Evolutionary conservation across 1,284 basidiomycete genomes (phyloP).

Genomic region (Pseudozyma hubeiensis): DNA sequence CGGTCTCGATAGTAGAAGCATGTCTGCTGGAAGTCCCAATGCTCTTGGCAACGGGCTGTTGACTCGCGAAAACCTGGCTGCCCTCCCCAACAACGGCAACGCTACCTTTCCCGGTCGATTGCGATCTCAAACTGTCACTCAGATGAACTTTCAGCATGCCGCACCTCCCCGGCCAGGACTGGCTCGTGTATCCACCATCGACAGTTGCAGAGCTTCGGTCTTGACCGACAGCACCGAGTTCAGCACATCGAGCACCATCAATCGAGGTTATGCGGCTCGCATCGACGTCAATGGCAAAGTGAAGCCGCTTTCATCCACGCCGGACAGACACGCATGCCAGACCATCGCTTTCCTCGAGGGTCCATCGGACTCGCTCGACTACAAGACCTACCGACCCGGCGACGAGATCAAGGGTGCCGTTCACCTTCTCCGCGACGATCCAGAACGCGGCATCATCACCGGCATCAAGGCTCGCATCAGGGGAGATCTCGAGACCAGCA

Average conservation of each 20-base stretch:
- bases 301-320: slow-evolving; percentile 37
- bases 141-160: slow-evolving; percentile 4
- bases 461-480: slow-evolving; percentile 52
- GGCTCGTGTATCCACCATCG: slow-evolving; percentile 30
- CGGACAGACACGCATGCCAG: slow-evolving; percentile 36
- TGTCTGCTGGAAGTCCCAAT: slow-evolving; percentile 14
- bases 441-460: slow-evolving; percentile 44
- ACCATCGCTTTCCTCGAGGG: slow-evolving; percentile 52
- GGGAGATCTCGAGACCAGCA: slow-evolving; percentile 49
- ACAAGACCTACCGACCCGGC: slow-evolving; percentile 51
- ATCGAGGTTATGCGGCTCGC: slow-evolving; percentile 47
- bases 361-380: slow-evolving; percentile 44
- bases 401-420: slow-evolving; percentile 52
- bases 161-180: slow-evolving; percentile 11
- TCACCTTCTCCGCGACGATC: slow-evolving; percentile 46
- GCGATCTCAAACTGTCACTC: slow-evolving; percentile 14
- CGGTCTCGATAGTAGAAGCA: slow-evolving; percentile 1
- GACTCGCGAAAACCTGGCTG: slow-evolving; percentile 36
- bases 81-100: slow-evolving; percentile 16
- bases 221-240: slow-evolving; percentile 48
- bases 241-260: slow-evolving; percentile 53
- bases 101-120: slow-evolving; percentile 23
- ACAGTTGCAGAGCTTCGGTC: slow-evolving; percentile 41
- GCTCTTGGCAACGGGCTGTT: slow-evolving; percentile 12
- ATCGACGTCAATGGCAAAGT: slow-evolving; percentile 53